Percentiles rank a stretch among this genome's conserved stretches.
These are phyloP conservation scores for Kodamaea hsintzibuensis DNA, from an alignment of 805 yeast species.

Conservation along the genomic window DNA sequence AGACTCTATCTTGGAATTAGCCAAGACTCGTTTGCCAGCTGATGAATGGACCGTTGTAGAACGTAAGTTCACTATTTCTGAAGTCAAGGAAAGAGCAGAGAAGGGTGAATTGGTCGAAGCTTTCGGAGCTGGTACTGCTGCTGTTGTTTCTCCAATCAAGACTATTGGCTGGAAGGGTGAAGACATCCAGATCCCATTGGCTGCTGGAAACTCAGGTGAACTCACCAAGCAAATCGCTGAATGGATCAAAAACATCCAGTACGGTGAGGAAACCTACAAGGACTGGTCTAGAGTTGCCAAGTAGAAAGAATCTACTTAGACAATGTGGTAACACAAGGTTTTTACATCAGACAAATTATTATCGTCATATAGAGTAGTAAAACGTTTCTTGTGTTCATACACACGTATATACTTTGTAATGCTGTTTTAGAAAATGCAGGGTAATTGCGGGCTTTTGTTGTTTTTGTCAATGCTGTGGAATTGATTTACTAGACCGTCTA, in stretches of 20 bases:
- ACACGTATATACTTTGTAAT: neutral
- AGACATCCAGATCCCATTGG: constrained; percentile 74
- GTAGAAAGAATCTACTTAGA: constrained; percentile 10
- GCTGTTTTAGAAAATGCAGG: neutral
- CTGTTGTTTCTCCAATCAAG: constrained; percentile 91
- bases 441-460: no score
- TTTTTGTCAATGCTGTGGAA: no score
- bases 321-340: neutral
- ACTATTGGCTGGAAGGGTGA: constrained; percentile 79
- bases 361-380: neutral
- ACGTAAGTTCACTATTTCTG: constrained; percentile 79
- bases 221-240: constrained; percentile 74
- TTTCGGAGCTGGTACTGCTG: constrained; percentile 97
- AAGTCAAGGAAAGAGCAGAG: constrained; percentile 73
- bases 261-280: constrained; percentile 74
- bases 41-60: constrained; percentile 82
- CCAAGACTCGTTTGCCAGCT: constrained; percentile 71
- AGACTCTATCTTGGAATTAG: constrained; percentile 77
- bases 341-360: neutral
- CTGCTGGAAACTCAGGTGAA: constrained; percentile 79
- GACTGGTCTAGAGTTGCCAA: constrained; percentile 48
- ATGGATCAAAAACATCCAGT: constrained; percentile 90
- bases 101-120: constrained; percentile 90
- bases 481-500: neutral
- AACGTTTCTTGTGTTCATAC: neutral